These are phyloP conservation scores for Leishmania arabica DNA, from an alignment of 208 protist genomes.

Conservation along the genomic window DNA sequence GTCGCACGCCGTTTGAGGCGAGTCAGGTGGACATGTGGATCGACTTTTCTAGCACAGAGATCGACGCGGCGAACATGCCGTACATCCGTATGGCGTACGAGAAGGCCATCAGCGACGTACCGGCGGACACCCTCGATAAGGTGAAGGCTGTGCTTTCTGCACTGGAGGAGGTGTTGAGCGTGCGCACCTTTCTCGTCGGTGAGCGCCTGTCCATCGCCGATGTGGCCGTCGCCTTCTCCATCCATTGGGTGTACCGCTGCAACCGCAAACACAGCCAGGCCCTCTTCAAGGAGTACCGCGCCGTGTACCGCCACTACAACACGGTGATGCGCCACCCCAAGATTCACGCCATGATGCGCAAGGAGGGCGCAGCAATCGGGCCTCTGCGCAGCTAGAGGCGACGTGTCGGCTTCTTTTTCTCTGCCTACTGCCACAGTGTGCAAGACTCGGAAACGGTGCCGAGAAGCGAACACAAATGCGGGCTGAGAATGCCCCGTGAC, in stretches of 20 bases:
- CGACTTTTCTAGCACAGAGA: slow-evolving; percentile 76
- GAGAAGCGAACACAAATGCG: no score
- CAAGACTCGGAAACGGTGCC: not conserved
- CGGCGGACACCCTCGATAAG: slow-evolving; percentile 32
- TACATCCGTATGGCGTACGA: slow-evolving; percentile 53
- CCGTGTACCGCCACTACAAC: slow-evolving; percentile 80
- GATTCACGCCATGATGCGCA: slow-evolving; percentile 63
- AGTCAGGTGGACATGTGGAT: slow-evolving; percentile 88
- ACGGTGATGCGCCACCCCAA: slow-evolving; percentile 77
- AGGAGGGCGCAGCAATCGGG: slow-evolving; percentile 49
- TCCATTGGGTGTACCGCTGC: slow-evolving; percentile 68
- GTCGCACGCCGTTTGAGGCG: slow-evolving; percentile 72
- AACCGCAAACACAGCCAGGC: slow-evolving; percentile 56
- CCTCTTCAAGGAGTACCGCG: slow-evolving; percentile 59
- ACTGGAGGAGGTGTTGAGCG: slow-evolving; percentile 65
- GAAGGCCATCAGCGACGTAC: slow-evolving; percentile 25
- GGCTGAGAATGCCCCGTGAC: not conserved
- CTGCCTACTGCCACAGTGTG: not conserved
- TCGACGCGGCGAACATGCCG: slow-evolving; percentile 55
- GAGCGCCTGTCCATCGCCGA: slow-evolving; percentile 84
- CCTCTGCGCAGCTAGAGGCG: slow-evolving; percentile 28
- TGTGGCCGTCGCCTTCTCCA: slow-evolving; percentile 69
- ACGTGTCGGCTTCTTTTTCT: not conserved
- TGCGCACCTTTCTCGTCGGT: slow-evolving; percentile 83
- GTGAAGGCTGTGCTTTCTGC: slow-evolving; percentile 51